Percentiles rank a stretch among this genome's conserved stretches.
These are phyloP conservation scores for Linnemannia exigua DNA, from an alignment of 192 early-diverging fungal genomes.

Conservation along the genomic window DNA sequence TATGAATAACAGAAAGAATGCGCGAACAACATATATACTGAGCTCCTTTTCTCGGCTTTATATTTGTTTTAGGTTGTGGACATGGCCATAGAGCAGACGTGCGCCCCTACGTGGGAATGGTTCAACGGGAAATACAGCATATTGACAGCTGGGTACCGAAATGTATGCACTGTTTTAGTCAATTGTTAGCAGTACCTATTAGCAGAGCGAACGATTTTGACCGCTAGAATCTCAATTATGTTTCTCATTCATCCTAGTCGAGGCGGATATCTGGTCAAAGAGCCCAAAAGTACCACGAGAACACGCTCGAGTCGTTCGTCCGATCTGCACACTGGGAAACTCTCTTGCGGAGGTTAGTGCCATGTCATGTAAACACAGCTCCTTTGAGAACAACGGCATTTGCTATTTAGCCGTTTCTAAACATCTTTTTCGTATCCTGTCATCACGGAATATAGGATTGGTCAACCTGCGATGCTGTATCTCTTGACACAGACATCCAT, in stretches of 20 bases:
- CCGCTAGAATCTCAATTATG: background rate
- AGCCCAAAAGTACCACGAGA: slow-evolving; percentile 17
- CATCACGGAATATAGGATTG: slow-evolving; percentile 23
- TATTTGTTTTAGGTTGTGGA: slow-evolving; percentile 10
- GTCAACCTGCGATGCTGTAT: slow-evolving; percentile 40
- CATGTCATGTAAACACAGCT: background rate
- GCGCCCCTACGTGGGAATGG: slow-evolving; percentile 4
- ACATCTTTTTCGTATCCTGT: background rate
- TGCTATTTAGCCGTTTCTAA: background rate
- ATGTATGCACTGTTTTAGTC: slow-evolving; percentile 5
- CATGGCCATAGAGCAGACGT: slow-evolving; percentile 25
- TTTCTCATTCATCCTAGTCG: background rate
- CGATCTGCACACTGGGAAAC: slow-evolving; percentile 23
- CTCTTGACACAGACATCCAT: slow-evolving; percentile 48
- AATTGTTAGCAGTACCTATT: background rate
- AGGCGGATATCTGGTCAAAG: background rate
- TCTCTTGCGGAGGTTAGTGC: slow-evolving; percentile 17
- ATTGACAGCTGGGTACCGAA: slow-evolving; percentile 31
- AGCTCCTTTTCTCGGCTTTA: too few relatives aligned
- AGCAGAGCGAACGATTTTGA: background rate
- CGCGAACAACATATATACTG: too few relatives aligned
- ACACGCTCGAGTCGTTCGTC: slow-evolving; percentile 40
- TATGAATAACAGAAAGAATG: too few relatives aligned
- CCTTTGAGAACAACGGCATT: too few relatives aligned
- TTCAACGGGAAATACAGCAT: slow-evolving; percentile 14